Evolutionary conservation across 805 yeast genomes (phyloP).

Genomic region (Teunomyces funiuensis): DNA sequence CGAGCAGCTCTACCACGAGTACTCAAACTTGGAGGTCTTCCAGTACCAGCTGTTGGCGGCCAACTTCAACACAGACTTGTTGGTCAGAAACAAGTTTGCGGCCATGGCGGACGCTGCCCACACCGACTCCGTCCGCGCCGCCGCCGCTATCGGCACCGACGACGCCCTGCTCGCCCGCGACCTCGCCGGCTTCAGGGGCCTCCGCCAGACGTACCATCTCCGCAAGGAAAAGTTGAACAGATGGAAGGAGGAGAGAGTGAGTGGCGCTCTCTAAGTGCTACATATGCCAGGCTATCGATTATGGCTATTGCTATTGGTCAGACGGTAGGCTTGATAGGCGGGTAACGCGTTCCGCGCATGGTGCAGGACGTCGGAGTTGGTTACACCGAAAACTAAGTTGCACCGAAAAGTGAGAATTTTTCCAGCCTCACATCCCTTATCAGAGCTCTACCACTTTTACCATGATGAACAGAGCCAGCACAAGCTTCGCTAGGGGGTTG

Average conservation of each 20-base stretch:
- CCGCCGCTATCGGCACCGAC: constrained; percentile 6
- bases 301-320: no score
- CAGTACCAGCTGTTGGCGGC: constrained; percentile 41
- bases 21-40: constrained; percentile 31
- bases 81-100: constrained; percentile 28
- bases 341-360: not conserved
- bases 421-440: not conserved
- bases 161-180: not conserved
- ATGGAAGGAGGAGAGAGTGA: constrained; percentile 45
- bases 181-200: constrained; percentile 18
- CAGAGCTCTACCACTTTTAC: not conserved
- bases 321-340: not conserved
- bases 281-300: no score
- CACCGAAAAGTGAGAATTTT: not conserved
- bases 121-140: constrained; percentile 19
- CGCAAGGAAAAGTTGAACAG: constrained; percentile 38
- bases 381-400: not conserved
- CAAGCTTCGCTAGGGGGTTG: constrained; percentile 1
- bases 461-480: constrained; percentile 13
- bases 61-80: constrained; percentile 34
- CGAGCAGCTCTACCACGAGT: constrained; percentile 30
- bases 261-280: constrained; percentile 32
- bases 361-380: not conserved
- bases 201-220: constrained; percentile 32
- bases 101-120: constrained; percentile 23